Base-by-base conservation (phyloP, 768 basidiomycete species). In the Favolaschia claudopus region DNA sequence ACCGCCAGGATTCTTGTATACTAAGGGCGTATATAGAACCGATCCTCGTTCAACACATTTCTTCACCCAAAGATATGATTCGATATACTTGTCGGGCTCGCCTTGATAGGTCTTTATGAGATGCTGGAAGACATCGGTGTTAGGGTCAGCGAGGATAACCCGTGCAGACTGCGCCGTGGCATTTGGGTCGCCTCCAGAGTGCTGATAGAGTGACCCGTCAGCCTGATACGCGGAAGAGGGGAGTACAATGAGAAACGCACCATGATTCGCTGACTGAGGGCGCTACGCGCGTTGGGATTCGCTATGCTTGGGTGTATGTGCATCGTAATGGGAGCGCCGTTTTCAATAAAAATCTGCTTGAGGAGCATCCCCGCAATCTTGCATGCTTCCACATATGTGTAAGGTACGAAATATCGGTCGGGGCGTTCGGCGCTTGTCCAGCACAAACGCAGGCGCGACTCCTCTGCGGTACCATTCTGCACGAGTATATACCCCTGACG, bases 1-100 rank as follows among this genome's bases (percentile, higher is more conserved):
- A 5, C 92, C 92, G 14, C 92, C 92, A 8, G 90, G 90, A 63
- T 93, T 93, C 72, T 92, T 92, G 73, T 91, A 92, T 1, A 92
- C 86, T 32, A 91, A 74, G 0, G 90, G 91, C 1, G 91, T 92
- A 64, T 87, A 92, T 37, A 82, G 71, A 22, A 91, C 76, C 7
- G 80, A 67, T 2, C 87, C 84, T 59, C 81, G 87, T 65, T 91
- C 90, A 46, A 92, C 85, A 58, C 91, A 93, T 67, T 89, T 89
- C 75, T 91, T 91, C 46, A 93, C 88, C 92, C 92, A 93, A 19
- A 90, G 74, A 67, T 89, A 89, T 10, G 89, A 89, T 63, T 93
- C 92, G 43, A 93, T 85, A 61, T 88, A 89, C 71, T 92, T 93
- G 44, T 87, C 82, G 3, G 87, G 78, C 32, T 86, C 79, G 40